Evolutionary conservation across 495 filamentous ascomycete species (phyloP), one percentile per base, ranked within the genome.

Genomic region (Lineolata rhizophorae): DNA sequence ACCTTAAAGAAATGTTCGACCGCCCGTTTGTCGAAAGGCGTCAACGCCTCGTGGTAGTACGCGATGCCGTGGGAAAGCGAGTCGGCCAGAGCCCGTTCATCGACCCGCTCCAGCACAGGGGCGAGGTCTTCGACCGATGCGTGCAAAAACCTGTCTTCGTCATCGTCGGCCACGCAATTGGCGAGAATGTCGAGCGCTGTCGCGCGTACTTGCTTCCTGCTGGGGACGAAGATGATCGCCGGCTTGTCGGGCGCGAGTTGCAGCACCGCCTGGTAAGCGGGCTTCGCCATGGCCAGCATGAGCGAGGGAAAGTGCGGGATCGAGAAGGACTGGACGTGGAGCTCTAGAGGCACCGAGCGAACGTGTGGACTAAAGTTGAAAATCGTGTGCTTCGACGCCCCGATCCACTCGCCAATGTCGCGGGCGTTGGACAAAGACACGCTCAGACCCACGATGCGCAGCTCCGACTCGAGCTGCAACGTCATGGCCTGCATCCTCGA

Each of bases 211-310:
- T 95, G 90, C 54, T 93, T 99, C 35, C 87, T 70, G 44, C 63
- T 90, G 0, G 87, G 83, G 18, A 95, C 78, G 41, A 95, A 99
- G 14, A 91, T 57, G 30, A 99, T 60, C 10, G 82, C 74, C 4
- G 87, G 83, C 51, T 92, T 90, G 38, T 91, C 73, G 0, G 77
- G 55, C 5, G 90, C 90, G 36, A 84, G 59, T 47, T 83, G 76
- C 12, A 81, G 62, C 35, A 95, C 74, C 0, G 83, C 72, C 33
- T 79, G 61, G 38, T 94, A 95, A 10, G 76, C 69, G 20, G 87
- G 87, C 47, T 90, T 84, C 8, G 84, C 77, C 87, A 99, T 99
- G 6, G 90, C 83, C 32, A 95, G 66, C 90, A 99, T 95, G 22
- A 95, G 58, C 0, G 84, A 94, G 12, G 87, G 90, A 58, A 92